Percentiles rank a stretch among this genome's conserved stretches.
Evolutionary conservation across 768 basidiomycete genomes (phyloP).

Genomic region (Pleurotus giganteus): DNA sequence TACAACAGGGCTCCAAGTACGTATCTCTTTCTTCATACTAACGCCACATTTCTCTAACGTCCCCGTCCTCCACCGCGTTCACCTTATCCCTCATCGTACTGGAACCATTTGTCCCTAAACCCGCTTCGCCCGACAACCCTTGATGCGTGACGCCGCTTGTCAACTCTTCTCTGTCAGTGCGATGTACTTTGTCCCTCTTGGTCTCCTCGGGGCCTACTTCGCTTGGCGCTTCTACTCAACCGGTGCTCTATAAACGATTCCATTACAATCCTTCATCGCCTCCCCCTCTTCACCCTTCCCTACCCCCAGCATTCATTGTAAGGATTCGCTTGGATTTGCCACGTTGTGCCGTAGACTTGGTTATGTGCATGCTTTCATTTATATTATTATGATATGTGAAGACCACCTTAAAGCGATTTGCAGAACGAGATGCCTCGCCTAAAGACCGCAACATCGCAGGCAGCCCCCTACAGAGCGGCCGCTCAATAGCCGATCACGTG

Average conservation of each 20-base stretch:
- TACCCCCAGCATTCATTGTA: not conserved
- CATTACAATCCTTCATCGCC: not conserved
- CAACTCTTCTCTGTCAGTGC: conserved; percentile 38
- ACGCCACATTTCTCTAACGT: not conserved
- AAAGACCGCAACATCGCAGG: too few relatives aligned
- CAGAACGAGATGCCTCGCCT: too few relatives aligned
- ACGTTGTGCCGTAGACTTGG: not conserved
- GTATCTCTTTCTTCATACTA: conserved; percentile 18
- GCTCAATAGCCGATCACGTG: not conserved
- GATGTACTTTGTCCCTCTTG: conserved; percentile 85
- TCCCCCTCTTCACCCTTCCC: not conserved
- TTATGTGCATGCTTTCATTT: conserved; percentile 1
- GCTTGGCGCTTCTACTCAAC: conserved; percentile 73
- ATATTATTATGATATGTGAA: not conserved
- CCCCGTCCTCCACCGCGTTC: conserved; percentile 9
- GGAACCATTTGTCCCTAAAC: not conserved
- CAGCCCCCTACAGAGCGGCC: too few relatives aligned
- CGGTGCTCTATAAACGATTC: not conserved
- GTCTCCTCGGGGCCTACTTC: conserved; percentile 80
- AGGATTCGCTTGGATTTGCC: not conserved
- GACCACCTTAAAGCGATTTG: not conserved
- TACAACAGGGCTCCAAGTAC: conserved; percentile 70
- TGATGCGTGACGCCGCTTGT: not conserved
- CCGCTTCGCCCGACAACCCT: not conserved
- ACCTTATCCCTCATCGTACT: conserved; percentile 11